Base-by-base conservation (phyloP, 495 filamentous ascomycete genomes). In the Aspergillus egyptiacus region DNA sequence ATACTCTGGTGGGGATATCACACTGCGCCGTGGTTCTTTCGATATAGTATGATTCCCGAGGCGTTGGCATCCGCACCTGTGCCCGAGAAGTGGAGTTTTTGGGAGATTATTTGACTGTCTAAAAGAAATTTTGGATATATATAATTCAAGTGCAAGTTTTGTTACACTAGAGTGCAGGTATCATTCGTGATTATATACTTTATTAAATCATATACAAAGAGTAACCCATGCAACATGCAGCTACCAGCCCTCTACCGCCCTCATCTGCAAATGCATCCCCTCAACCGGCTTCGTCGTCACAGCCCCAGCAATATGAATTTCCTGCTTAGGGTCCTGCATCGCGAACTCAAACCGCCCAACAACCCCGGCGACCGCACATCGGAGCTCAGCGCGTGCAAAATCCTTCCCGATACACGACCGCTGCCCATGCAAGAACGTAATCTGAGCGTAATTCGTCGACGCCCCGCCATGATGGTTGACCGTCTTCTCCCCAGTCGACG, bases 221-320 rank as follows among this genome's bases (percentile, higher is more conserved):
- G 33, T 1, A 31, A 35, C 14, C 18, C n/a, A 19, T 19, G 7
- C 2, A n/a, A 31, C 10, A 42, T 11, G 15, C 9, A 25, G 28
- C 22, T 64, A 88, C 85, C 84, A 89, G 5, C 76, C 84, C 22
- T 80, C 77, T 35, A 89, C 59, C 28, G 76, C 62, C 54, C 63
- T 78, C 60, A 82, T 72, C 59, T 66, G 73, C 41, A 87, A 65
- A 61, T 76, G 69, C 74, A 91, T 67, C 8, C 86, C 86, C 23
- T 78, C 78, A 3, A 67, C 67, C 1, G 85, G 85, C 58, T 77
- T 82, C 6, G 77, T 74, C 7, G 85, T 89, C 18, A 89, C 67
- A 15, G 78, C 78, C 1, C 78, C 75, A 42, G 76, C 80, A 48
- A 85, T 79, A 22, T 71, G 55, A 20, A 88, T 61, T 54, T 81